Evolutionary conservation across 2,329 filamentous ascomycete species (phyloP), one percentile per base, ranked within the genome.

Genomic region (Phoma sp.): DNA sequence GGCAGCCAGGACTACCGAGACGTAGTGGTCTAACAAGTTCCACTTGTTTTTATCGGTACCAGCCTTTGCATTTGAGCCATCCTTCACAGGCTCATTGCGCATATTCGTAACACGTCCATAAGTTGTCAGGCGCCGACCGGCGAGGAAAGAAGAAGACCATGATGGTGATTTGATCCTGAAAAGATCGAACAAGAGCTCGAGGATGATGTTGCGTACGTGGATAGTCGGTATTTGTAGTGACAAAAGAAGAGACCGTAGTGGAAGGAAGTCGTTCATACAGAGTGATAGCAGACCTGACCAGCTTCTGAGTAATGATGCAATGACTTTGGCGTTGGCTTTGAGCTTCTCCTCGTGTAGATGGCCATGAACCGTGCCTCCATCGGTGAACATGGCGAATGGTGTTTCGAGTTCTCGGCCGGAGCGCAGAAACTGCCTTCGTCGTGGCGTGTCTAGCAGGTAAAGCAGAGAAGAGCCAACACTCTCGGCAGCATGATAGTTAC

Each of bases 141-240:
- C 95, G 39, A 99, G 83, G 72, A 96, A 99, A 0, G 93, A 96
- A 0, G 92, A 93, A 7, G 95, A 96, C 95, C 95, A 99, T 7
- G 92, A 88, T 36, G 95, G 87, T 53, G 93, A 89, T 65, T 98
- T 98, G 69, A 99, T 97, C 29, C 93, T 87, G 45, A 99, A 77
- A 17, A 88, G 83, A 65, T 88, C 86, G 64, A 96, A 97, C 15
- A 99, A 77, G 11, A 99, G 80, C 72, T 99, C 95, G 56, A 99
- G 82, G 15, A 97, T 87, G 1, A 93, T 88, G 68, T 96, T 92
- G 42, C 86, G 78, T 7, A 85, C 81, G 53, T 81, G 76, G 1
- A 81, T 73, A 32, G 82, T 80, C 2, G 81, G 80, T 50, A 87
- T 85, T 57, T 86, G 83, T 18, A 89, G 75, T 0, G 87, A 86